Evolutionary conservation across 2,329 filamentous ascomycete species (phyloP).

Genomic region (Hypoxylon sp.): DNA sequence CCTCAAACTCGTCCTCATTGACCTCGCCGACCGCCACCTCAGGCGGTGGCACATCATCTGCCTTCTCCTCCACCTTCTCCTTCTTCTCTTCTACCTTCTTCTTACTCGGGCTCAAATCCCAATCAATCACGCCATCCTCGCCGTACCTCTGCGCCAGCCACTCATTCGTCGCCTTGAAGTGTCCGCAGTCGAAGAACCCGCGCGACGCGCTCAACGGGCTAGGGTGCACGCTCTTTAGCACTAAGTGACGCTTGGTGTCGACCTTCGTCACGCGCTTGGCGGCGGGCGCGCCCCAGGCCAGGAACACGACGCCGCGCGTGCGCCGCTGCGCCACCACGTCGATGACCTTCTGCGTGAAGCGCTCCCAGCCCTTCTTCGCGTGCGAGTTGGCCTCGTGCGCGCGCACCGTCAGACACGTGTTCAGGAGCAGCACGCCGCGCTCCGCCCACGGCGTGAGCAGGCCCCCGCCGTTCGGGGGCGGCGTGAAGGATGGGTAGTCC

Average conservation of each 20-base stretch:
- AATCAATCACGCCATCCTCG: constrained; percentile 84
- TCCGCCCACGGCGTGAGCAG: constrained; percentile 95
- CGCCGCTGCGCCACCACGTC: constrained; percentile 86
- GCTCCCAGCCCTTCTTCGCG: constrained; percentile 90
- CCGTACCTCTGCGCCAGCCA: constrained; percentile 89
- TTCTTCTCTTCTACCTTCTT: constrained; percentile 21
- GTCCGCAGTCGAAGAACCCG: constrained; percentile 87
- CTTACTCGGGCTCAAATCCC: constrained; percentile 70
- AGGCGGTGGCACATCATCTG: constrained; percentile 35
- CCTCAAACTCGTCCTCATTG: constrained; percentile 46
- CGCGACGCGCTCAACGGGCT: constrained; percentile 88
- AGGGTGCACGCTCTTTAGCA: constrained; percentile 90
- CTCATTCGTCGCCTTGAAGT: constrained; percentile 86
- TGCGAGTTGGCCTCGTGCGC: constrained; percentile 91
- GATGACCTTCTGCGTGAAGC: constrained; percentile 91
- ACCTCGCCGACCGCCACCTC: constrained; percentile 49
- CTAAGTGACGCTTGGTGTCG: constrained; percentile 80
- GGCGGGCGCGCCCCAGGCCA: constrained; percentile 93
- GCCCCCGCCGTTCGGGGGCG: constrained; percentile 83
- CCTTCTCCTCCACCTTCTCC: constrained; percentile 26
- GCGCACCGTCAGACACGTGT: constrained; percentile 94
- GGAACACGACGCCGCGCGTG: constrained; percentile 87
- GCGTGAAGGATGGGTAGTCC: constrained; percentile 85
- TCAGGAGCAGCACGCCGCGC: constrained; percentile 91
- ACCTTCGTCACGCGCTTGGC: constrained; percentile 83